These are phyloP conservation scores for Xylaria sp. DNA, from an alignment of 2,329 filamentous ascomycete species.

Conservation along the genomic window DNA sequence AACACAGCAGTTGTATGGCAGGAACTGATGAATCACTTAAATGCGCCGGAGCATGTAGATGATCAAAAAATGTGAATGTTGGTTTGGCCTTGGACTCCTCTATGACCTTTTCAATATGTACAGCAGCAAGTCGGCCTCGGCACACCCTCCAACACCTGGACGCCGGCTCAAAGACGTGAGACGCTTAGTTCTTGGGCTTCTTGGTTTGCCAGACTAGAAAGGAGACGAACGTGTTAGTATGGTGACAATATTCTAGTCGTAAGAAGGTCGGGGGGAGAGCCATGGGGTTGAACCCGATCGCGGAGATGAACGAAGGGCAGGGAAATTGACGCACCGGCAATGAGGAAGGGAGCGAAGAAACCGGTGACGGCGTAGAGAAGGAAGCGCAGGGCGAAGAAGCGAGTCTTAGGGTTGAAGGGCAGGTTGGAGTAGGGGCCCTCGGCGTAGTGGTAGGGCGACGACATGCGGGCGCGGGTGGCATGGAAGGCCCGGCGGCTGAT, in stretches of 20 bases:
- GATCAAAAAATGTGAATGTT: slow-evolving; percentile 19
- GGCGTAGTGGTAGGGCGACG: slow-evolving; percentile 95
- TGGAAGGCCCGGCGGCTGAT: slow-evolving; percentile 91
- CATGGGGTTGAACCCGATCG: neutral
- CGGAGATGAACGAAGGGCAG: neutral
- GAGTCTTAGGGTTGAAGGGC: slow-evolving; percentile 92
- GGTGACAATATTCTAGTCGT: neutral
- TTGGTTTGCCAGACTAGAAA: slow-evolving; percentile 46
- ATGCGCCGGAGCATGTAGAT: neutral
- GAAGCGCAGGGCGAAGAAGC: slow-evolving; percentile 77
- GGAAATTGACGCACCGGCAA: slow-evolving; percentile 49
- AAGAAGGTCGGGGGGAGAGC: neutral
- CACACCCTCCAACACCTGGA: neutral
- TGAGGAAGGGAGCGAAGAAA: slow-evolving; percentile 58
- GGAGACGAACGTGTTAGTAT: slow-evolving; percentile 7
- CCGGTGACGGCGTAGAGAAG: slow-evolving; percentile 62
- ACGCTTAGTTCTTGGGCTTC: slow-evolving; percentile 40
- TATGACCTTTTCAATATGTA: slow-evolving; percentile 29
- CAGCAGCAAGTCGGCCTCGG: slow-evolving; percentile 12
- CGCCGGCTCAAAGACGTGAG: slow-evolving; percentile 3
- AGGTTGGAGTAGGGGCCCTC: slow-evolving; percentile 93
- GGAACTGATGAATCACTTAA: neutral
- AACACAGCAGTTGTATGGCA: neutral
- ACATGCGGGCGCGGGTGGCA: slow-evolving; percentile 77
- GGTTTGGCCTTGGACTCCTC: slow-evolving; percentile 16